Evolutionary conservation across 2,329 filamentous ascomycete genomes (phyloP).

Genomic region (Calonectria hawksworthii): DNA sequence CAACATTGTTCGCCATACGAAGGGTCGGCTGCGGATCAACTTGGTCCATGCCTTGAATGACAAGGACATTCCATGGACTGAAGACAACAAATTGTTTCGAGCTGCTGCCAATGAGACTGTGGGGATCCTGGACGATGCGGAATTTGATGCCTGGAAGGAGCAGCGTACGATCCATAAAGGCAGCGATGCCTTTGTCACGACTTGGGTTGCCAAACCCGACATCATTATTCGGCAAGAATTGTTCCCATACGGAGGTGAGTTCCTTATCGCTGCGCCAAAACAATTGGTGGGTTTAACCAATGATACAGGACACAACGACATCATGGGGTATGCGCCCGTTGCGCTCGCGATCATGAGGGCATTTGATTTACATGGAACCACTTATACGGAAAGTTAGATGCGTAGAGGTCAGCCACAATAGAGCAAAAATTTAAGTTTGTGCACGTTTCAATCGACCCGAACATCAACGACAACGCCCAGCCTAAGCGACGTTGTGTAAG

Average conservation of each 20-base stretch:
- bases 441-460: neutral
- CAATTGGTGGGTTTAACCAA: slow-evolving; percentile 8
- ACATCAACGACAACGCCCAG: neutral
- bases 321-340: slow-evolving; percentile 76
- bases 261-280: neutral
- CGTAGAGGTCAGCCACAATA: neutral
- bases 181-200: slow-evolving; percentile 63
- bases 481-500: neutral
- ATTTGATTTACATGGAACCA: slow-evolving; percentile 64
- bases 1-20: slow-evolving; percentile 66
- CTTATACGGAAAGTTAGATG: slow-evolving; percentile 36
- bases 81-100: slow-evolving; percentile 75
- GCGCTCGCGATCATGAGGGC: slow-evolving; percentile 74
- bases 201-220: slow-evolving; percentile 59
- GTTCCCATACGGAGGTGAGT: slow-evolving; percentile 68
- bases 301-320: slow-evolving; percentile 74
- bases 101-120: slow-evolving; percentile 68
- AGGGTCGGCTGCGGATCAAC: slow-evolving; percentile 71
- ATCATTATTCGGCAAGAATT: slow-evolving; percentile 68
- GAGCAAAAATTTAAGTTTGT: neutral
- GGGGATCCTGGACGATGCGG: slow-evolving; percentile 51
- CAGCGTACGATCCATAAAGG: slow-evolving; percentile 56
- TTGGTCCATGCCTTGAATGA: slow-evolving; percentile 88
- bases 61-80: slow-evolving; percentile 82
- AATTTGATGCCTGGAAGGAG: slow-evolving; percentile 61